Evolutionary conservation across 2,329 filamentous ascomycete species (phyloP).

Genomic region (Diaporthe nobilis): DNA sequence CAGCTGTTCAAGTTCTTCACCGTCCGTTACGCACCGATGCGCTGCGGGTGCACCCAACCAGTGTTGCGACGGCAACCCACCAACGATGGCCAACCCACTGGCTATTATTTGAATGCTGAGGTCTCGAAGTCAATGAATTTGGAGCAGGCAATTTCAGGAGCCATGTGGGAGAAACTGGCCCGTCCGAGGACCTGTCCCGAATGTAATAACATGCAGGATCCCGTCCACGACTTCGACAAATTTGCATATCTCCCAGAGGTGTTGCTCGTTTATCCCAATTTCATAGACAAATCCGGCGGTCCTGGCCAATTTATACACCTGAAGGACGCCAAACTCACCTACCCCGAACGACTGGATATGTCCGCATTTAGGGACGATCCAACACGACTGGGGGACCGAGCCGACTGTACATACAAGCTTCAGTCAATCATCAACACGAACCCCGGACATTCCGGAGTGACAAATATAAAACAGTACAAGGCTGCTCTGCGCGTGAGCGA

Average conservation of each 20-base stretch:
- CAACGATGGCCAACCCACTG: background rate
- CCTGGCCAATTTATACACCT: no score
- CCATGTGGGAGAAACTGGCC: background rate
- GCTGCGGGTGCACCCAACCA: background rate
- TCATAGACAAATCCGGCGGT: background rate
- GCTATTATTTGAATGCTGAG: background rate
- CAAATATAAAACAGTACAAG: background rate
- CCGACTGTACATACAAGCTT: background rate
- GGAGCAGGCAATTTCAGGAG: background rate
- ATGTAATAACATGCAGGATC: background rate
- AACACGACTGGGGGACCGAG: background rate
- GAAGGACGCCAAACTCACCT: background rate
- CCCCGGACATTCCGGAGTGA: background rate
- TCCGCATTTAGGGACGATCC: constrained; percentile 5
- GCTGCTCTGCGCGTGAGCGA: background rate
- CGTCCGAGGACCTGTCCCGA: background rate
- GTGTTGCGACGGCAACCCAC: background rate
- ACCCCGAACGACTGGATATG: constrained; percentile 8
- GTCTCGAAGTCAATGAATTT: background rate
- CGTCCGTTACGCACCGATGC: background rate
- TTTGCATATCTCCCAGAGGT: constrained; percentile 21
- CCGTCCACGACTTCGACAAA: background rate
- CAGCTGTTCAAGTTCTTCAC: constrained; percentile 3
- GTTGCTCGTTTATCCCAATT: background rate
- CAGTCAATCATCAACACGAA: background rate